A percentile compares a stretch with the other conserved stretches of the same genome.
phyloP scores from a whole-genome alignment of 495 filamentous ascomycete species.

The Glarea lozoyensis region DNA sequence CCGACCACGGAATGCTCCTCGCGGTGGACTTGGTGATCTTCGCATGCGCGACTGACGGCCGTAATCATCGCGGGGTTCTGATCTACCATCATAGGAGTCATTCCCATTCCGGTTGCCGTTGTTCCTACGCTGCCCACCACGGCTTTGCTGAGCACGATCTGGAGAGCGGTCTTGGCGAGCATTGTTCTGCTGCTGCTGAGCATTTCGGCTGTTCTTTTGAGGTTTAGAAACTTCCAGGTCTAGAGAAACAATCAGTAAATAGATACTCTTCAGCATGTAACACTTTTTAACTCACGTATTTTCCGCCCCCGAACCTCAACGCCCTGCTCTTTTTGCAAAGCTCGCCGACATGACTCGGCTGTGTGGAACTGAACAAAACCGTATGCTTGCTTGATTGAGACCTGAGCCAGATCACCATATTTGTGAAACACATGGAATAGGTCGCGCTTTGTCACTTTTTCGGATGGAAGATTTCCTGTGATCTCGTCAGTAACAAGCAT shows the following conservation, averaged over 20 bases:
- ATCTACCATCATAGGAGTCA: conserved; percentile 24
- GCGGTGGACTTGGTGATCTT: conserved; percentile 42
- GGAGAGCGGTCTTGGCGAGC: conserved; percentile 62
- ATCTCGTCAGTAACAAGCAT: conserved; percentile 5
- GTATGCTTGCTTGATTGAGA: conserved; percentile 94
- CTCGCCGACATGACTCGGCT: conserved; percentile 56
- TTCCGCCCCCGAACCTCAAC: conserved; percentile 69
- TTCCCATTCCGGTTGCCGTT: too few species aligned
- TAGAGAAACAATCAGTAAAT: conserved; percentile 24
- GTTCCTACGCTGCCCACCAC: conserved; percentile 17
- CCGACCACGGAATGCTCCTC: conserved; percentile 29
- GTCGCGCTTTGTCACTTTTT: conserved; percentile 88
- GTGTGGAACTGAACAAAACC: conserved; percentile 95
- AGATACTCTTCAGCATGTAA: too few species aligned
- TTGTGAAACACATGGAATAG: conserved; percentile 82
- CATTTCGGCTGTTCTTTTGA: conserved; percentile 64
- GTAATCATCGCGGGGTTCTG: conserved; percentile 44
- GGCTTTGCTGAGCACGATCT: conserved; percentile 24
- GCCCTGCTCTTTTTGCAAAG: conserved; percentile 70
- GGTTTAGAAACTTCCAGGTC: conserved; percentile 91
- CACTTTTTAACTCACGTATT: conserved; percentile 64
- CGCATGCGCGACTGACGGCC: conserved; percentile 52
- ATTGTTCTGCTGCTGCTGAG: conserved; percentile 14
- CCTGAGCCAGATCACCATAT: conserved; percentile 84
- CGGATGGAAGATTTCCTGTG: conserved; percentile 84